Conservation (phyloP, 768 basidiomycete genomes). For the Tricholoma flavovirens region DNA sequence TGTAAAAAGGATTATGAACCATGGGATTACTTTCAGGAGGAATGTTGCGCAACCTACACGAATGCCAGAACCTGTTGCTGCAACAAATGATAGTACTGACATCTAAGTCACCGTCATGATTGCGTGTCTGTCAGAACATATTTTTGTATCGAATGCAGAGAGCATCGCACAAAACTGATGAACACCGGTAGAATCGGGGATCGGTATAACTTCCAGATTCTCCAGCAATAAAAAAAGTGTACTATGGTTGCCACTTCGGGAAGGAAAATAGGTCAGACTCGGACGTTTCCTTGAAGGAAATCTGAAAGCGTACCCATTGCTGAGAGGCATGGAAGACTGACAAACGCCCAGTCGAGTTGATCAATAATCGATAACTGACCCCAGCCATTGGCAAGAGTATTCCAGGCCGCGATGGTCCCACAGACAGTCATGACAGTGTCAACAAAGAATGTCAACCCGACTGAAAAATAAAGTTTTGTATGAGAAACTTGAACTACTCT, state of each 20-base stretch:
- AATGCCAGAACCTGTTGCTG: conserved; percentile 1
- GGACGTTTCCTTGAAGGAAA: neutral
- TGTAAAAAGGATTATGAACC: neutral
- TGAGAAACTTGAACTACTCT: neutral
- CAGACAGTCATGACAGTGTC: conserved; percentile 16
- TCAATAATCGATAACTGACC: conserved; percentile 11
- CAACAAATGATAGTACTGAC: conserved; percentile 1
- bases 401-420: conserved; percentile 17
- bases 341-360: conserved; percentile 11
- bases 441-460: conserved; percentile 10
- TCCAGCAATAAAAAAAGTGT: conserved; percentile 17
- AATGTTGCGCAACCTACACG: neutral
- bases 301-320: conserved; percentile 10
- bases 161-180: neutral
- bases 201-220: conserved; percentile 13
- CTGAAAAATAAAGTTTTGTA: conserved; percentile 1
- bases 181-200: conserved; percentile 8
- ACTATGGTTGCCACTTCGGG: conserved; percentile 6
- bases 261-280: neutral
- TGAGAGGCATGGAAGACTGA: conserved; percentile 11
- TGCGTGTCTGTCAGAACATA: neutral
- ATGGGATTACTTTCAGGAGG: neutral
- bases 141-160: neutral
- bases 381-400: conserved; percentile 14
- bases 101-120: neutral